Evolutionary conservation across 345 rosid genomes (phyloP).

Genomic region (Toxicodendron radicans): DNA sequence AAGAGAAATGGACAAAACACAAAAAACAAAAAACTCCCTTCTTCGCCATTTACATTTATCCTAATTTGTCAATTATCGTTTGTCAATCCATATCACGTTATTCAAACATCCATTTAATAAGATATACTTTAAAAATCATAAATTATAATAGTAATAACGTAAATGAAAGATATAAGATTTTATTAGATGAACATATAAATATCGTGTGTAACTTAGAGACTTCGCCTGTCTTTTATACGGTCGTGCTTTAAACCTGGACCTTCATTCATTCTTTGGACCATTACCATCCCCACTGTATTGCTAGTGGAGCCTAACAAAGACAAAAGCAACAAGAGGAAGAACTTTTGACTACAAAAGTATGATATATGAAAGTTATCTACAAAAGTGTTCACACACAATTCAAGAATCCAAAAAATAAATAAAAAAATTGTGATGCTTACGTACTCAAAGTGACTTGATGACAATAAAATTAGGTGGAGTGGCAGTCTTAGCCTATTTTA

Average conservation of each 20-base stretch:
- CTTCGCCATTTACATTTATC: too few relatives aligned
- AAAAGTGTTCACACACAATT: not conserved
- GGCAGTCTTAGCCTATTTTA: not conserved
- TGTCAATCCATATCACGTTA: too few relatives aligned
- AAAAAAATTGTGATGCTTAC: not conserved
- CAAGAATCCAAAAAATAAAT: not conserved
- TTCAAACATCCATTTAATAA: too few relatives aligned
- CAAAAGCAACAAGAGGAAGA: not conserved
- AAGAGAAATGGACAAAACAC: not conserved
- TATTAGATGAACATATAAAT: too few relatives aligned
- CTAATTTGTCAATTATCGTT: not conserved
- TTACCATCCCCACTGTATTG: not conserved
- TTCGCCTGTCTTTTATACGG: too few relatives aligned
- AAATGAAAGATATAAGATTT: too few relatives aligned
- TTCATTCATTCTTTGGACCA: not conserved
- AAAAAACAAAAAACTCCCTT: not conserved
- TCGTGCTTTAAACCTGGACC: not conserved
- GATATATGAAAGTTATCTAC: not conserved
- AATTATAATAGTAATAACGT: too few relatives aligned
- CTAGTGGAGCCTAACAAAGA: conserved; percentile 4
- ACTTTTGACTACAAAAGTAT: not conserved
- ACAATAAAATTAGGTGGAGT: not conserved
- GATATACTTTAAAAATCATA: too few relatives aligned
- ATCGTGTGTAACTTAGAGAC: too few relatives aligned
- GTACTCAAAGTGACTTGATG: not conserved